Evolutionary conservation across 2,329 filamentous ascomycete species (phyloP).

Genomic region (Pseudopyrenochaeta lycopersici): DNA sequence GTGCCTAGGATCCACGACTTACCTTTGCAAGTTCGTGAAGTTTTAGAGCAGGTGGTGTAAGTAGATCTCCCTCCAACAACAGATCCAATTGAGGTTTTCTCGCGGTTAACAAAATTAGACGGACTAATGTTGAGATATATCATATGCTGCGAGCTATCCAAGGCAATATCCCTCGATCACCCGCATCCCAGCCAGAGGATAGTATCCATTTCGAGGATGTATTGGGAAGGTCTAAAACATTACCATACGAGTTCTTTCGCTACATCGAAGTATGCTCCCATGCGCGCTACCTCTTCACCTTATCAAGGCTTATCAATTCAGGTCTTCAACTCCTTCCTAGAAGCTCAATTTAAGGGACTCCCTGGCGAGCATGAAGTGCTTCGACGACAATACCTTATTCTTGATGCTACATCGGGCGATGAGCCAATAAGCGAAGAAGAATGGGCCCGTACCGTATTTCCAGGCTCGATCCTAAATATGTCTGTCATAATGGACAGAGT

Average conservation of each 20-base stretch:
- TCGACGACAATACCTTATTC: neutral
- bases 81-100: neutral
- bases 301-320: too few species aligned
- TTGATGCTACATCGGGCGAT: neutral
- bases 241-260: constrained; percentile 12
- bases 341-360: neutral
- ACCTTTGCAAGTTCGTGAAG: too few species aligned
- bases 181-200: neutral
- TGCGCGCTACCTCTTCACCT: too few species aligned
- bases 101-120: neutral
- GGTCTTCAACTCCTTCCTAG: too few species aligned
- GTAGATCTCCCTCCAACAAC: too few species aligned
- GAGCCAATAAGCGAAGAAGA: neutral
- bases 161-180: too few species aligned
- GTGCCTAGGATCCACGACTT: too few species aligned
- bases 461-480: neutral
- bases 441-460: neutral
- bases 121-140: too few species aligned
- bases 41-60: too few species aligned
- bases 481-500: too few species aligned
- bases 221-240: neutral
- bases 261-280: constrained; percentile 5
- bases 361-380: neutral
- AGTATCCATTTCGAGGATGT: neutral
- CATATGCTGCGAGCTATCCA: too few species aligned